Percentiles rank a stretch among this genome's conserved stretches.
Evolutionary conservation across 2,329 filamentous ascomycete species (phyloP).

Genomic region (Didymella glomerata): DNA sequence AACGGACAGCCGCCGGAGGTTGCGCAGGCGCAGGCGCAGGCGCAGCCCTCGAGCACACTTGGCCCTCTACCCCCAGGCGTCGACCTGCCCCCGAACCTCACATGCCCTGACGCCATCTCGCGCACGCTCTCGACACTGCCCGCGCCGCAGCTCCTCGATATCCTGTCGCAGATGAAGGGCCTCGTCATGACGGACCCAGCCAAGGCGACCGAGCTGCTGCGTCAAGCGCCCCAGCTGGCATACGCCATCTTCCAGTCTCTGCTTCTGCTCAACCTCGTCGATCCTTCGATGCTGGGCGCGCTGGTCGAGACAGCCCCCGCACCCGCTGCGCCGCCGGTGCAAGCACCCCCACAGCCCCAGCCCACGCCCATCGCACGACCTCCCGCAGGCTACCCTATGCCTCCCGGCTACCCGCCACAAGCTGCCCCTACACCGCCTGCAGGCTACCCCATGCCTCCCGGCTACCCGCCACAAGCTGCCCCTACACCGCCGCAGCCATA

Average conservation of each 20-base stretch:
- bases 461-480: conserved; percentile 55
- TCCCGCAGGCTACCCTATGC: conserved; percentile 38
- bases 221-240: conserved; percentile 88
- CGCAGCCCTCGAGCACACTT: conserved; percentile 62
- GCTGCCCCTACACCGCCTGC: conserved; percentile 40
- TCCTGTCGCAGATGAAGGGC: conserved; percentile 92
- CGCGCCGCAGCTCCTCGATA: conserved; percentile 88
- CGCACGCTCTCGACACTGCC: conserved; percentile 87
- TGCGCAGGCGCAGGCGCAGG: conserved; percentile 39
- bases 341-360: conserved; percentile 51
- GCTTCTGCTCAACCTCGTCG: conserved; percentile 90
- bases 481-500: conserved; percentile 58
- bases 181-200: conserved; percentile 82
- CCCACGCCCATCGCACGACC: conserved; percentile 45
- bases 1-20: conserved; percentile 55
- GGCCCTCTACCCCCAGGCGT: conserved; percentile 85
- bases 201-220: conserved; percentile 84
- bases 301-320: conserved; percentile 70
- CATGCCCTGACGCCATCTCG: conserved; percentile 89
- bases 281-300: conserved; percentile 79
- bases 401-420: conserved; percentile 54
- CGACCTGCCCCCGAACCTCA: conserved; percentile 83
- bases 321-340: conserved; percentile 43
- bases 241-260: conserved; percentile 96
- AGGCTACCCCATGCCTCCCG: conserved; percentile 43